Evolutionary conservation across 2,329 filamentous ascomycete species (phyloP).

Genomic region (Plenodomus tracheiphilus): DNA sequence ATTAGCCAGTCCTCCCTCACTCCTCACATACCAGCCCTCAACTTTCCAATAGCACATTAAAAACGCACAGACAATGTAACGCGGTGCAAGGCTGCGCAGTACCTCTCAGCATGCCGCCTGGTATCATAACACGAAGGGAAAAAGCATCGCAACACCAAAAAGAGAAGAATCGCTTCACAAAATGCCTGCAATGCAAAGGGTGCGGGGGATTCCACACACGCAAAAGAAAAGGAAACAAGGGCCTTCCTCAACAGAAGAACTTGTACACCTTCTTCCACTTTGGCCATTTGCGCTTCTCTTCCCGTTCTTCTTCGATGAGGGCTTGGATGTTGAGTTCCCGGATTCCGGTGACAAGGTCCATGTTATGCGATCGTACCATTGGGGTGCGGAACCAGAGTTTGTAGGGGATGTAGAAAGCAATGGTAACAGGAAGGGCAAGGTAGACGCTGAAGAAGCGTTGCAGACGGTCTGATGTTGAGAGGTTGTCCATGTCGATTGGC

Average conservation of each 20-base stretch:
- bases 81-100: conserved; percentile 30
- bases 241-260: conserved; percentile 49
- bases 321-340: conserved; percentile 81
- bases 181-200: too few species aligned
- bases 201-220: too few species aligned
- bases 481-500: conserved; percentile 63
- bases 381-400: conserved; percentile 74
- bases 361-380: conserved; percentile 69
- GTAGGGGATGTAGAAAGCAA: conserved; percentile 71
- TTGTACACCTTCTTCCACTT: conserved; percentile 55
- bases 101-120: conserved; percentile 33
- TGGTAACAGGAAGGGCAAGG: conserved; percentile 69
- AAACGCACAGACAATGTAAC: background rate
- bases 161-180: too few species aligned
- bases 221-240: background rate
- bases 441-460: conserved; percentile 75
- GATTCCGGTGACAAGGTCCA: conserved; percentile 85
- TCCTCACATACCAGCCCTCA: background rate
- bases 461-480: conserved; percentile 53
- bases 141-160: too few species aligned
- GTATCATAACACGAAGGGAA: conserved; percentile 29
- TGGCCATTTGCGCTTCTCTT: conserved; percentile 64
- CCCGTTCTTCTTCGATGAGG: conserved; percentile 76
- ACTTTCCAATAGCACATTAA: background rate
- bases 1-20: too few species aligned